Evolutionary conservation across 2,329 filamentous ascomycete genomes (phyloP).

Genomic region (Nigrospora oryzae): DNA sequence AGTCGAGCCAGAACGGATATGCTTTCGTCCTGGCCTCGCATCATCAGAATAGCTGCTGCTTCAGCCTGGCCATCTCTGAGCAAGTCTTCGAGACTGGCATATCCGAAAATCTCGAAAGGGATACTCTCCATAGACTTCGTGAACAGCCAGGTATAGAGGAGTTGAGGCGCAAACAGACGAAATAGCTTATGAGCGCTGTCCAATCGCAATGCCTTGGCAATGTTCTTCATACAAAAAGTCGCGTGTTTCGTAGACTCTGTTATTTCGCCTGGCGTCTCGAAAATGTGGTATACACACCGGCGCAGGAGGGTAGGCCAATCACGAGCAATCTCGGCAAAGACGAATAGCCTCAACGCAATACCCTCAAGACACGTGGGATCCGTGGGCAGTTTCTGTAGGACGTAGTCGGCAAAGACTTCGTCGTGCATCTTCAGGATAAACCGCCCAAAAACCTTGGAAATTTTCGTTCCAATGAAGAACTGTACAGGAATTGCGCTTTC

Average conservation of each 20-base stretch:
- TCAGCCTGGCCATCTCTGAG: constrained; percentile 67
- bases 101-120: constrained; percentile 81
- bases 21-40: constrained; percentile 65
- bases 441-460: constrained; percentile 69
- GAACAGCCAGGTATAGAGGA: constrained; percentile 86
- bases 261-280: constrained; percentile 77
- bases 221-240: constrained; percentile 56
- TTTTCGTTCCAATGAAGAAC: constrained; percentile 59
- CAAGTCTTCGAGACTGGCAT: constrained; percentile 58
- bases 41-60: constrained; percentile 69
- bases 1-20: constrained; percentile 50
- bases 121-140: constrained; percentile 58
- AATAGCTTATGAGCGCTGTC: constrained; percentile 65
- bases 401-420: constrained; percentile 66
- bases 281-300: constrained; percentile 85
- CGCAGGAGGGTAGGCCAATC: constrained; percentile 80
- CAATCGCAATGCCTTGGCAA: constrained; percentile 59
- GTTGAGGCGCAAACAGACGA: constrained; percentile 74
- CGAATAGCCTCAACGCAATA: constrained; percentile 73
- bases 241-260: constrained; percentile 60
- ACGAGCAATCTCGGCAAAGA: constrained; percentile 69
- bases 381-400: constrained; percentile 69
- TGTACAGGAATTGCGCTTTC: constrained; percentile 63
- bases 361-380: constrained; percentile 68
- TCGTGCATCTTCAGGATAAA: constrained; percentile 82